Base-by-base conservation (phyloP, 257 asterid species). In the Striga asiatica region DNA sequence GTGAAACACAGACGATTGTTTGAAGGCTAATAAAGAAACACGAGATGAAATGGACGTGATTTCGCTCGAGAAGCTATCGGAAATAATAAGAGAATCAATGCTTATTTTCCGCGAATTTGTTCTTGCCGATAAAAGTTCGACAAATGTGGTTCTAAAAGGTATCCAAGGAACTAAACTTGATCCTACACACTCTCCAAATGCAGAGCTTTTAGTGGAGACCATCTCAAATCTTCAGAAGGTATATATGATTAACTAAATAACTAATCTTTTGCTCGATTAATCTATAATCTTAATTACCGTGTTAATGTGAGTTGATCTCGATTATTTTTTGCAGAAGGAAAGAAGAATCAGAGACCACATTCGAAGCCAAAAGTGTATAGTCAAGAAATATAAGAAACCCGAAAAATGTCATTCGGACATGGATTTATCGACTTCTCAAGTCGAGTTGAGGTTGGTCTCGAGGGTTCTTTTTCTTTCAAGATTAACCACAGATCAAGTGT, bases 311-410 rank as follows among this genome's bases (percentile, higher is more conserved):
- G 38, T 47, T 56, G 17, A 41, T 6, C 48, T 41, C 17, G 22
- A 8, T 53, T 43, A 53, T 48, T 14, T 23, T 2, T 12, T 58
- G 77, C 94, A 89, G 97, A 89, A 85, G 69, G 95, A 78, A 53
- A 76, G 77, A 41, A 79, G 73, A 65, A 60, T 83, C 1, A 72
- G 63, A 50, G 94, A 85, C 29, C 67, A 74, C 4, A 46, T 54
- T 5, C 81, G 85, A 57, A 81, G 89, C 39, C 74, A 68, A 42
- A 85, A 75, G 48, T 83, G 97, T 73, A 77, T 89, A 69, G 81
- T 89, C 67, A 82, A 79, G 72, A 88, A 67, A 81, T 50, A 80
- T 72, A 84, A 69, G 45, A 81, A 73, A 62, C 66, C 14, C 18
- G 21, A 41, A 41, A 18, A 16, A 0, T 41, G 62, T 0, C 53